These are phyloP conservation scores for Magnolia officinalis DNA, from an alignment of 164 flowering plant species.

Conservation along the genomic window DNA sequence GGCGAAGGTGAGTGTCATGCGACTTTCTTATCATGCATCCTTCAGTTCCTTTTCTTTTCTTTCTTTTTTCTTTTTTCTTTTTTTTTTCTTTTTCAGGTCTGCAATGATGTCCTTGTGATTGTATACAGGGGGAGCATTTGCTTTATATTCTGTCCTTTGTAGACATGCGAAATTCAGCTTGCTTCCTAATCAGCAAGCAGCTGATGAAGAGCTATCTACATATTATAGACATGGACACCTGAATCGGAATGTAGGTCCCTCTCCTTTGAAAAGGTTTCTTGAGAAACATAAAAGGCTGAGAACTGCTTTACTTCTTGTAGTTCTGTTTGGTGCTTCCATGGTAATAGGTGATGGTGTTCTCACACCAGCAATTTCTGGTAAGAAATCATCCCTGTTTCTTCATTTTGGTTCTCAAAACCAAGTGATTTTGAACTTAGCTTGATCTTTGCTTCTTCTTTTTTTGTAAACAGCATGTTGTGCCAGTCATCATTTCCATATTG, in stretches of 20 bases:
- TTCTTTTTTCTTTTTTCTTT: too few relatives aligned
- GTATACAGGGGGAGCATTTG: slow-evolving; percentile 65
- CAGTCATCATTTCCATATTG: not conserved
- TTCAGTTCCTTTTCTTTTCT: not conserved
- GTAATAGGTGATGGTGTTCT: slow-evolving; percentile 51
- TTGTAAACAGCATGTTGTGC: not conserved
- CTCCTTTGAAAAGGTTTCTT: slow-evolving; percentile 39
- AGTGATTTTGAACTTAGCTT: not conserved
- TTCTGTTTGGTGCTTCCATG: slow-evolving; percentile 61
- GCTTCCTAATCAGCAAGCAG: slow-evolving; percentile 67
- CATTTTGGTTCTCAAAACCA: not conserved
- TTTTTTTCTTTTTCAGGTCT: not conserved
- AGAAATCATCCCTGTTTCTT: not conserved
- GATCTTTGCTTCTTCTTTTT: not conserved
- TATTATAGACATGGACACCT: slow-evolving; percentile 32
- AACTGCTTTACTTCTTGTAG: slow-evolving; percentile 47
- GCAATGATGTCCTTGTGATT: slow-evolving; percentile 9
- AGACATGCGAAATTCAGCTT: slow-evolving; percentile 57
- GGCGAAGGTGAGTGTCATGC: slow-evolving; percentile 57
- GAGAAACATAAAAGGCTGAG: slow-evolving; percentile 52
- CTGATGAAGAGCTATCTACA: slow-evolving; percentile 71
- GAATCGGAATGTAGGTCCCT: slow-evolving; percentile 17
- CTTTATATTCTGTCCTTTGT: slow-evolving; percentile 62
- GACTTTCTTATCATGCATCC: not conserved
- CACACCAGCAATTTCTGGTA: slow-evolving; percentile 73